Evolutionary conservation across 208 protist genomes (phyloP).

Genomic region (Blechomonas ayalai): DNA sequence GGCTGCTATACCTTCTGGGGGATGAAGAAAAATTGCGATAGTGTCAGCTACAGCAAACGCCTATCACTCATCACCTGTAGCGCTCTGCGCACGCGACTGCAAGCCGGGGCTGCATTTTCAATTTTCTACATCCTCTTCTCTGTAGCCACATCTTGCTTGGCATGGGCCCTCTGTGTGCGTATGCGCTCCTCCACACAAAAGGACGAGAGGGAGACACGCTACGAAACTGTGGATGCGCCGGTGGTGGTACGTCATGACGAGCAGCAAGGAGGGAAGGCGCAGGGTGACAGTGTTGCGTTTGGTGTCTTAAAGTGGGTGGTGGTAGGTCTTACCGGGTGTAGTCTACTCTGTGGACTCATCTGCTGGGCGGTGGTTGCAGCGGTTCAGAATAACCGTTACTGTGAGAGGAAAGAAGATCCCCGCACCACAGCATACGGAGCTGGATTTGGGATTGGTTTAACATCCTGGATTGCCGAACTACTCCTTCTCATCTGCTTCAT

Average conservation of each 20-base stretch:
- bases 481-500: conserved; percentile 20
- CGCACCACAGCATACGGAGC: conserved; percentile 42
- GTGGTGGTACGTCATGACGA: not conserved
- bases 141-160: conserved; percentile 6
- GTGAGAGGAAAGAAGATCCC: conserved; percentile 13
- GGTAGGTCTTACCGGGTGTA: conserved; percentile 12
- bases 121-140: conserved; percentile 59
- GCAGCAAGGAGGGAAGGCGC: not conserved
- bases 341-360: conserved; percentile 49
- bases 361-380: conserved; percentile 41
- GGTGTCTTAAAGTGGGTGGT: conserved; percentile 40
- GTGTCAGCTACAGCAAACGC: conserved; percentile 52
- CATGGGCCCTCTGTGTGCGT: conserved; percentile 36
- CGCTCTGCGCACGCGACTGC: conserved; percentile 13
- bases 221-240: not conserved
- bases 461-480: conserved; percentile 35
- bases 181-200: conserved; percentile 11
- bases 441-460: conserved; percentile 60
- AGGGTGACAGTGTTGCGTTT: not conserved
- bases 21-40: conserved; percentile 57
- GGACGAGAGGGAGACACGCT: not conserved
- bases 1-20: conserved; percentile 82
- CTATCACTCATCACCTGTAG: conserved; percentile 30
- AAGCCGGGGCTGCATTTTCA: conserved; percentile 60
- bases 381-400: conserved; percentile 21